A percentile compares a stretch with the other conserved stretches of the same genome.
These are phyloP conservation scores for Oryza longistaminata DNA, from an alignment of 176 grass and related monocot genomes.

Conservation along the genomic window DNA sequence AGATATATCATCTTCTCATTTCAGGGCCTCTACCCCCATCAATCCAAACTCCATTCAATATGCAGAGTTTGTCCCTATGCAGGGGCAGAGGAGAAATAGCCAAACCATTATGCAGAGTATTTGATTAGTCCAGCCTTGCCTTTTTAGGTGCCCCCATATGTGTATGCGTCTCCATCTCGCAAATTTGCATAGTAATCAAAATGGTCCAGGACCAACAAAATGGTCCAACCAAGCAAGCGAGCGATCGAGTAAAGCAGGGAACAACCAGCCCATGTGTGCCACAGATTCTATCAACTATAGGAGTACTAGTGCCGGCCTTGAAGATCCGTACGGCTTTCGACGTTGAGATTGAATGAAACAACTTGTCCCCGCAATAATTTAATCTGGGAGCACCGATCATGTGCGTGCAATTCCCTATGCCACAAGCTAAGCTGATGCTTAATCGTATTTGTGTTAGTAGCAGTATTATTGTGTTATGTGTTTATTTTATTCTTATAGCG, in stretches of 20 bases:
- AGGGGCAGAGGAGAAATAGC: background rate
- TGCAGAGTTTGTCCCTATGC: background rate
- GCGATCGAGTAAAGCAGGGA: background rate
- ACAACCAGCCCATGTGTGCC: conserved; percentile 2
- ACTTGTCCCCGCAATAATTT: background rate
- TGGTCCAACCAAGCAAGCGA: background rate
- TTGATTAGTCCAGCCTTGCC: background rate
- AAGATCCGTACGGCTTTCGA: background rate
- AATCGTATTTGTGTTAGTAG: background rate
- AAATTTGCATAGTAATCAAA: background rate
- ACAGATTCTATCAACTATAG: background rate
- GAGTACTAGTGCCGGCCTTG: background rate
- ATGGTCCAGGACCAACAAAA: background rate
- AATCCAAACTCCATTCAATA: conserved; percentile 18
- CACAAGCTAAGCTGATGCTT: background rate
- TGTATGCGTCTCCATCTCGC: background rate
- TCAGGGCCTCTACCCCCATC: background rate
- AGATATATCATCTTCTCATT: background rate
- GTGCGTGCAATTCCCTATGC: background rate
- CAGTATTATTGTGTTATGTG: background rate
- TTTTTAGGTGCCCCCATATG: background rate
- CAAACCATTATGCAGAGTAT: background rate
- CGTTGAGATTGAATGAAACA: background rate
- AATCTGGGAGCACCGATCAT: background rate
- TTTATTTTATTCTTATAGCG: background rate